Evolutionary conservation across 208 protist species (phyloP).

Genomic region (Acanthamoeba triangularis): DNA sequence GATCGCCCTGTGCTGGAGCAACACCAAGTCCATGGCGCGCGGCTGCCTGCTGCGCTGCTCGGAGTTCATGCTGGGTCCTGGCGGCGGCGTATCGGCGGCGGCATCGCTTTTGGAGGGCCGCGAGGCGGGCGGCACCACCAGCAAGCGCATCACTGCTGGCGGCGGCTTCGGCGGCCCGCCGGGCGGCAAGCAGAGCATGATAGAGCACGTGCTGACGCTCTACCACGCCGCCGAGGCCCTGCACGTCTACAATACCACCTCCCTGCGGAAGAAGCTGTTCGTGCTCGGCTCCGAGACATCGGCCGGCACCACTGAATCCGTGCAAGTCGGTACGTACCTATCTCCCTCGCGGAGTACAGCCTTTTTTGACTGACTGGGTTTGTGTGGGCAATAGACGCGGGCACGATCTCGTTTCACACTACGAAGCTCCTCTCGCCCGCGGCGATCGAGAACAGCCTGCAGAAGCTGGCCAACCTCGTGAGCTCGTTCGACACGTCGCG

Average conservation of each 20-base stretch:
- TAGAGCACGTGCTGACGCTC: neutral
- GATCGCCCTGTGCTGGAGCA: slow-evolving; percentile 54
- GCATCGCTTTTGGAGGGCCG: neutral
- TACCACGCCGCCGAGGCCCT: neutral
- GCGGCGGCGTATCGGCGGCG: neutral
- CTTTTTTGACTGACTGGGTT: neutral
- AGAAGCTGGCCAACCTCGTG: neutral
- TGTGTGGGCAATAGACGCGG: neutral
- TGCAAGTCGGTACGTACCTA: neutral
- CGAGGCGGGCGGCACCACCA: neutral
- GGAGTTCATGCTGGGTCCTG: neutral
- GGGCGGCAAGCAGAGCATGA: neutral
- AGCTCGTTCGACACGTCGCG: neutral
- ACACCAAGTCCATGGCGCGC: neutral
- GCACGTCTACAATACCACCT: slow-evolving; percentile 18
- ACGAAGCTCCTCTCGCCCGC: neutral
- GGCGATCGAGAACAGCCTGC: neutral
- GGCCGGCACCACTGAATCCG: neutral
- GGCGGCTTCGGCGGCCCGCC: neutral
- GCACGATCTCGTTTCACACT: neutral
- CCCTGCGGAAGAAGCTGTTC: neutral
- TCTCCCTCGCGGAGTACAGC: neutral
- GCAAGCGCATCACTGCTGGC: neutral
- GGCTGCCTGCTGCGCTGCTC: neutral
- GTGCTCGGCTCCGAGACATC: neutral